phyloP scores from a whole-genome alignment of 345 rosid genomes.

The Geranium brycei region DNA sequence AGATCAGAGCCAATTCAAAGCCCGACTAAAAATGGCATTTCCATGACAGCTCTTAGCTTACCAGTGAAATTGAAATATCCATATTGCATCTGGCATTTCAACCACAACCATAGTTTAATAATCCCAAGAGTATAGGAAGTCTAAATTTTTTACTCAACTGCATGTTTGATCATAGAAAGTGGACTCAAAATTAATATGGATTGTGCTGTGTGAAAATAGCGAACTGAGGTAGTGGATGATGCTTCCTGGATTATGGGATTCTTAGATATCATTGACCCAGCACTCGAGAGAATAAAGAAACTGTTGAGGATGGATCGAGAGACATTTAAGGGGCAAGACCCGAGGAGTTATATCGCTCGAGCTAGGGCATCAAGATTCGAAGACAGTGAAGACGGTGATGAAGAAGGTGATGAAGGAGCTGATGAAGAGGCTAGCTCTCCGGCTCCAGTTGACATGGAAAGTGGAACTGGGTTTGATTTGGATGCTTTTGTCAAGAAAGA shows the following conservation, averaged over 20 bases:
- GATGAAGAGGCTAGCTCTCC: background rate
- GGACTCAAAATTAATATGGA: background rate
- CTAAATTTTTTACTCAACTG: no score
- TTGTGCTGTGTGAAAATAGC: constrained; percentile 25
- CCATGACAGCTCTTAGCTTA: no score
- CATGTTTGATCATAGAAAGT: background rate
- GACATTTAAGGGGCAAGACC: constrained; percentile 20
- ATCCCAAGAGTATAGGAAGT: no score
- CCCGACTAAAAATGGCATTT: no score
- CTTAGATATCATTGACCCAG: constrained; percentile 75
- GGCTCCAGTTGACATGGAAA: constrained; percentile 8
- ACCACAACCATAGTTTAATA: no score
- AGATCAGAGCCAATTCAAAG: no score
- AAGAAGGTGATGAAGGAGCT: background rate
- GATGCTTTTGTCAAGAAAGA: constrained; percentile 42
- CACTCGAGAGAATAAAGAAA: constrained; percentile 77
- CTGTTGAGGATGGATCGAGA: constrained; percentile 58
- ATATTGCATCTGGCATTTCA: no score
- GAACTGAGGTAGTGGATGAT: constrained; percentile 87
- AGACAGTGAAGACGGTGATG: constrained; percentile 4
- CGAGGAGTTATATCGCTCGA: constrained; percentile 16
- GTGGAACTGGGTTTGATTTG: constrained; percentile 36
- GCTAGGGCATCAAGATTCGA: constrained; percentile 12
- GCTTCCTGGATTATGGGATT: constrained; percentile 84
- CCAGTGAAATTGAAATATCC: no score